Evolutionary conservation across 306 rosid species (phyloP).

Genomic region (Neltuma alba): DNA sequence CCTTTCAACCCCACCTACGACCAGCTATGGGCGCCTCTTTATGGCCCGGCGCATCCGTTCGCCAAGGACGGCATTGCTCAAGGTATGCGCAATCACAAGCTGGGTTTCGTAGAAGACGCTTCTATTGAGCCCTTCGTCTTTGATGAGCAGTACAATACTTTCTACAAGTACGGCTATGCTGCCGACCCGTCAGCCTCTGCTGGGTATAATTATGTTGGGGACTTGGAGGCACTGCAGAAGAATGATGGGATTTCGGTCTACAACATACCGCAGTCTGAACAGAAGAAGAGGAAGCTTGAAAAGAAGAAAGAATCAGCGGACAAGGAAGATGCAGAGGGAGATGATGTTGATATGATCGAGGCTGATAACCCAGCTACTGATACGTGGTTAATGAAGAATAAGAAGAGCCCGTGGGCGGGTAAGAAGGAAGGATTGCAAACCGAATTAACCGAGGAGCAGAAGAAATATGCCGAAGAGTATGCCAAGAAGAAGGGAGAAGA

Average conservation of each 20-base stretch:
- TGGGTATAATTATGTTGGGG: slow-evolving; percentile 75
- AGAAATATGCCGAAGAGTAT: slow-evolving; percentile 87
- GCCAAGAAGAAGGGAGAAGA: slow-evolving; percentile 98
- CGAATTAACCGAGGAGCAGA: slow-evolving; percentile 90
- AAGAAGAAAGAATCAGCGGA: slow-evolving; percentile 46
- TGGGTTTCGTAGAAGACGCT: slow-evolving; percentile 93
- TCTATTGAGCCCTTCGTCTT: slow-evolving; percentile 82
- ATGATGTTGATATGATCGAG: slow-evolving; percentile 39
- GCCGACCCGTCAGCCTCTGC: slow-evolving; percentile 92
- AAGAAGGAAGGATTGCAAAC: slow-evolving; percentile 80
- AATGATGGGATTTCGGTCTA: slow-evolving; percentile 80
- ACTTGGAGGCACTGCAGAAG: slow-evolving; percentile 57
- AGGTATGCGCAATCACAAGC: slow-evolving; percentile 97
- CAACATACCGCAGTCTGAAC: slow-evolving; percentile 78
- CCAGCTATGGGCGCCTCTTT: slow-evolving; percentile 91
- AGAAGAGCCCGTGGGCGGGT: slow-evolving; percentile 95
- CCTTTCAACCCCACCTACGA: slow-evolving; percentile 88
- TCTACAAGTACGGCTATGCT: slow-evolving; percentile 85
- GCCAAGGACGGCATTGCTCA: slow-evolving; percentile 95
- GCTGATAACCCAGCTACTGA: slow-evolving; percentile 78
- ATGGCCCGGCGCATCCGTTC: slow-evolving; percentile 91
- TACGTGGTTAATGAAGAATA: slow-evolving; percentile 78
- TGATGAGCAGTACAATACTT: slow-evolving; percentile 96
- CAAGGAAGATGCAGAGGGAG: slow-evolving; percentile 23
- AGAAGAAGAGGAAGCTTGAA: slow-evolving; percentile 72